Evolutionary conservation across 768 basidiomycete genomes (phyloP), one percentile per base, ranked within the genome.

Genomic region (Agrocybe praecox): DNA sequence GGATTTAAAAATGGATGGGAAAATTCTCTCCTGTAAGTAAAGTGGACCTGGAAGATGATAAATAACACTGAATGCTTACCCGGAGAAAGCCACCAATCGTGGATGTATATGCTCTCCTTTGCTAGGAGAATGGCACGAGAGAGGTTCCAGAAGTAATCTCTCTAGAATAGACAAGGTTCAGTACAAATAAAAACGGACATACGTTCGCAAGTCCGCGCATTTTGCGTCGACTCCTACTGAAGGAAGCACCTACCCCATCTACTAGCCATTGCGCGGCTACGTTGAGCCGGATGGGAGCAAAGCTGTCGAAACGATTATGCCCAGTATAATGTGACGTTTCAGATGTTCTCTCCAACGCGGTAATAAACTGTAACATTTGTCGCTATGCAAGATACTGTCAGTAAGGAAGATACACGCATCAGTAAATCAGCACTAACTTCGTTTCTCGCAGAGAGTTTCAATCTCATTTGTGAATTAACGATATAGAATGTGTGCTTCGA

Each of bases 61-160:
- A 33, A 22, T 3, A 21, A 40, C 14, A n/a, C 22, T 32, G n/a
- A n/a, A n/a, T n/a, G 26, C 65, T 52, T 67, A 92, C 92, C 89
- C 3, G 93, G 94, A 22, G 93, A 93, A 21, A 95, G 76, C 97
- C 96, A 98, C 96, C 96, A 98, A 72, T 96, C 96, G 67, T 98
- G 97, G 34, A 98, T 97, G 68, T 94, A 96, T 53, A 97, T 94
- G 45, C 75, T 80, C 65, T 94, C 89, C 68, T 88, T 89, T 0
- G 96, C 96, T 63, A 97, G 81, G 22, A 92, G 78, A 46, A 99
- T 88, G 0, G 96, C 96, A 40, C 93, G 84, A 21, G 92, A 93
- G 21, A 99, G 75, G 67, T 96, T 96, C 97, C 96, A 99, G 74
- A 94, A 96, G 68, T 99, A 99, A 70, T 99, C 96, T 11, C 96